Evolutionary conservation across 768 basidiomycete genomes (phyloP).

Genomic region (Collybiopsis luxurians): DNA sequence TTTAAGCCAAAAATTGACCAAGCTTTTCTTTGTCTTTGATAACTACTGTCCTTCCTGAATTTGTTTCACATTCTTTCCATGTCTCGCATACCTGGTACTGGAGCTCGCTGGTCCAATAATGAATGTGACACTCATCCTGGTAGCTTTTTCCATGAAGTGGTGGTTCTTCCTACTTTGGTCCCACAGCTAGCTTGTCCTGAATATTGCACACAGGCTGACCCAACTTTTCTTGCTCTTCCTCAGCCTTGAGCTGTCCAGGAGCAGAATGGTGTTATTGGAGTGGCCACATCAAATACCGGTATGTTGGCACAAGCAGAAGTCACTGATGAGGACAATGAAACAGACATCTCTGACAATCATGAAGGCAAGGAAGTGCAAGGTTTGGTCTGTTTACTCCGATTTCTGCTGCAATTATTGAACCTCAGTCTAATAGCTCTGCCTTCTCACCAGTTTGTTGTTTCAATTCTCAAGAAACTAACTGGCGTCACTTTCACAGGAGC

Average conservation of each 20-base stretch:
- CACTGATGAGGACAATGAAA: background rate
- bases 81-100: background rate
- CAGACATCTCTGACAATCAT: background rate
- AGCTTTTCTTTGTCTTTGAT: too few relatives aligned
- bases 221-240: background rate
- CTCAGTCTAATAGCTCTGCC: too few relatives aligned
- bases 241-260: background rate
- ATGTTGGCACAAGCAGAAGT: too few relatives aligned
- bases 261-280: background rate
- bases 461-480: too few relatives aligned
- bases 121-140: background rate
- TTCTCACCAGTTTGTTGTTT: too few relatives aligned
- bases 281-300: background rate
- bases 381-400: background rate
- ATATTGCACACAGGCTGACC: background rate
- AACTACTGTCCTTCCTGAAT: too few relatives aligned
- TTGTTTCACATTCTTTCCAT: too few relatives aligned
- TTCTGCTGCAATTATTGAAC: background rate
- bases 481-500: too few relatives aligned
- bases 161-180: background rate
- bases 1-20: too few relatives aligned
- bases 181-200: background rate
- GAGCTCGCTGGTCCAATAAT: background rate
- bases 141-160: background rate
- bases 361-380: background rate